Base-by-base conservation (phyloP, 2,329 filamentous ascomycete species). In the Ophiostoma triangulosporum region DNA sequence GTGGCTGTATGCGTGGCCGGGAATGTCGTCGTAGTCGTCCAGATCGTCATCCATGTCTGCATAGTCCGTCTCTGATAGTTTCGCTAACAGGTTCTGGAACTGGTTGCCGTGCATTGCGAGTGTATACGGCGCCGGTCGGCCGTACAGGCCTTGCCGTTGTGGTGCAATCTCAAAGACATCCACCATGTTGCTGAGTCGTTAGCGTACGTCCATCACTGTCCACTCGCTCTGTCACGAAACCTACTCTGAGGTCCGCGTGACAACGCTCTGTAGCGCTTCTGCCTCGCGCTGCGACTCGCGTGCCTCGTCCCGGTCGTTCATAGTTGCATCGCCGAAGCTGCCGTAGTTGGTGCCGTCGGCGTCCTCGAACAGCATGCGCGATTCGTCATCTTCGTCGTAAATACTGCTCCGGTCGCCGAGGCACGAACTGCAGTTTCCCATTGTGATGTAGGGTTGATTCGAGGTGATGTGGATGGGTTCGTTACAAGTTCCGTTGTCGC, bases 101-200 rank as follows among this genome's bases (percentile, higher is more conserved):
- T 76, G 76, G 46, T 74, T 70, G 57, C 80, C 77, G 62, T 80
- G 77, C 48, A 73, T 74, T 51, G 75, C 70, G 59, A 75, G 73
- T 26, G 67, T 68, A 52, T 76, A 77, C 1, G 68, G 68, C 15
- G 68, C 62, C 59, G 60, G 64, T 56, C 56, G 63, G 56, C 58
- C 66, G 61, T 59, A 70, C 61, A 57, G 64, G 50, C 63, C 61
- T 32, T 68, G 65, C 55, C 73, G 73, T 55, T 76, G 73, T 22
- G 78, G 77, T 33, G 76, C 73, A 62, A 82, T 80, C 58, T 83
- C 79, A 66, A 83, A 83, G 48, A 84, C 78, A 62, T 84, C 80
- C 56, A 84, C 79, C 68, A 84, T 77, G 61, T 83, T 81, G 61
- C 80, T 84, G 62, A 12, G 4, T 17, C 8, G 48, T 50, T 50